Percentiles rank a stretch among this genome's conserved stretches.
Conservation (phyloP, 768 basidiomycete genomes). For the Lactarius sp. region DNA sequence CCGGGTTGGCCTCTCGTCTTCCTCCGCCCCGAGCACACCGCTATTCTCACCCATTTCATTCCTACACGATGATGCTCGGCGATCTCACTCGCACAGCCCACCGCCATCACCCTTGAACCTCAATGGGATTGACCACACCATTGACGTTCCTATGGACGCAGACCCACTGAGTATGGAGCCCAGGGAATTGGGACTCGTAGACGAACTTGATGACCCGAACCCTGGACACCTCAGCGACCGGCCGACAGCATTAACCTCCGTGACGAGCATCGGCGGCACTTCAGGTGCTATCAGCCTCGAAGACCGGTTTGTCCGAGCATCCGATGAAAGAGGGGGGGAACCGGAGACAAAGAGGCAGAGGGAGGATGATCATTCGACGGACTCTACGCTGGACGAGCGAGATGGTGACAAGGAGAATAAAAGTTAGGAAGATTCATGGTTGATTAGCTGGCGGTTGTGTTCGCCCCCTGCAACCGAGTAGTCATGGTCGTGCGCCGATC, state of each 20-base stretch:
- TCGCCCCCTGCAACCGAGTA: not conserved
- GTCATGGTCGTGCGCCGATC: not conserved
- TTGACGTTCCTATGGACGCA: conserved; percentile 30
- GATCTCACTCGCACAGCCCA: conserved; percentile 74
- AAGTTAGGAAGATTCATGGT: conserved; percentile 23
- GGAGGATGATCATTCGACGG: conserved; percentile 17
- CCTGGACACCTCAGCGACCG: conserved; percentile 83
- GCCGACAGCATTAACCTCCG: conserved; percentile 62
- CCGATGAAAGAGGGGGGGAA: conserved; percentile 15
- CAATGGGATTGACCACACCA: conserved; percentile 34
- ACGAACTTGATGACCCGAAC: conserved; percentile 79
- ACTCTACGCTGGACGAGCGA: conserved; percentile 34
- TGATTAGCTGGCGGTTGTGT: not conserved
- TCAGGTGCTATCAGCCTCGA: conserved; percentile 56
- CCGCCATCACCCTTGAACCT: conserved; percentile 69
- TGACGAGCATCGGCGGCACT: conserved; percentile 41
- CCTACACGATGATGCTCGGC: conserved; percentile 75
- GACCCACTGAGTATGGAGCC: conserved; percentile 36
- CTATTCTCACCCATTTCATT: conserved; percentile 87
- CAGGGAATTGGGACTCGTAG: conserved; percentile 69
- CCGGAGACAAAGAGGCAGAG: conserved; percentile 23
- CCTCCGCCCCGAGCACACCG: conserved; percentile 67
- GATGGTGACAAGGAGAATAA: conserved; percentile 53
- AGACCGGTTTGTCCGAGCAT: conserved; percentile 56
- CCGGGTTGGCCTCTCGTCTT: conserved; percentile 42